Evolutionary conservation across 176 grass and related monocot species (phyloP), one percentile per base, ranked within the genome.

Genomic region (Oryza punctata): DNA sequence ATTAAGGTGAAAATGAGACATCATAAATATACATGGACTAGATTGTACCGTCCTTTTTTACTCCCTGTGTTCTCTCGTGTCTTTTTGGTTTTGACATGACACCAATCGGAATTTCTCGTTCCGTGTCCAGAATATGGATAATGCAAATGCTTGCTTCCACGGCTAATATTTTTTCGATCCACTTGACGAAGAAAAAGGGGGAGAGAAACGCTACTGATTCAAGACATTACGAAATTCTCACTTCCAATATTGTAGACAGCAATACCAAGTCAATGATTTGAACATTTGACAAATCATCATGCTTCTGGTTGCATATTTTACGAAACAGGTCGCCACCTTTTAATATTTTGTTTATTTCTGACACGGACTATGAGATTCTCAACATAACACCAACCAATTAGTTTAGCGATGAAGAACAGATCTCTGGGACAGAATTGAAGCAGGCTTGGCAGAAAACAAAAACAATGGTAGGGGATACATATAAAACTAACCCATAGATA

Each of bases 141-240:
- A 81, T 85, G 50, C 49, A 81, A 68, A 63, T 54, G 76, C 68
- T 72, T 72, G 68, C 13, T 70, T 76, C 28, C 37, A 80, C 47
- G 70, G 49, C 11, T 64, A 69, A 29, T 52, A 52, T 64, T 16
- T 29, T 52, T 73, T 73, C 15, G 16, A 79, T 40, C 71, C 65
- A 85, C 78, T 76, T 33, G 70, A 54, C 7, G 45, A 65, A 67
- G 14, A 41, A 70, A 81, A 85, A 81, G 40, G 40, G 40, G 65
- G 12, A 81, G 19, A 65, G 44, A 57, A 33, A 33, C 41, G 29
- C 16, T 73, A 57, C 68, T 52, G 60, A 76, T 65, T 71, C 23
- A 82, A 65, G 70, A 64, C 71, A 76, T 38, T 26, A 54, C 65
- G 50, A 81, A 89, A 81, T 80, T 70, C 38, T 76, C 49, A 43